Conservation (phyloP, 1,284 basidiomycete genomes). For the Bondarzewia mesenterica region DNA sequence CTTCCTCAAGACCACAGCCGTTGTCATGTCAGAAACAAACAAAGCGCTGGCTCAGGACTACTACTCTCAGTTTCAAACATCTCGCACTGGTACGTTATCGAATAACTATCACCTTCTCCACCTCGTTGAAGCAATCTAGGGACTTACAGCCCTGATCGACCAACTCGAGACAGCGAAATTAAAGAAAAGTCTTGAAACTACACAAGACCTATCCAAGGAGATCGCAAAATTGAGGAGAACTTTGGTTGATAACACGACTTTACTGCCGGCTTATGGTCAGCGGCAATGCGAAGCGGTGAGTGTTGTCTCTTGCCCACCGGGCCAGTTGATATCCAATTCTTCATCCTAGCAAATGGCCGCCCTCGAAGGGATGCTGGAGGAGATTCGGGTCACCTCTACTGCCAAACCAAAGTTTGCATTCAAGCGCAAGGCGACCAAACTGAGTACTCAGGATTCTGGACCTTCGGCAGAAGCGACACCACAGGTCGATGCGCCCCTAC, state of each 20-base stretch:
- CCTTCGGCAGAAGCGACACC: constrained; percentile 14
- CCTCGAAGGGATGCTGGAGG: constrained; percentile 45
- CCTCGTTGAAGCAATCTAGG: constrained; percentile 4
- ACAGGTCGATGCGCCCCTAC: constrained; percentile 16
- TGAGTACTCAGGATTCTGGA: constrained; percentile 2
- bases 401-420: constrained; percentile 53
- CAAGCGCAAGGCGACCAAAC: constrained; percentile 11
- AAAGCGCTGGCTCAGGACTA: constrained; percentile 33
- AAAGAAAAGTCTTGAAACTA: constrained; percentile 5
- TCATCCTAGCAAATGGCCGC: constrained; percentile 46
- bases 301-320: constrained; percentile 6
- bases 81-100: constrained; percentile 33
- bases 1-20: background rate
- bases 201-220: constrained; percentile 18
- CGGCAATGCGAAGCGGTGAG: constrained; percentile 61
- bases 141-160: constrained; percentile 29
- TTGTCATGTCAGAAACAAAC: background rate
- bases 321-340: background rate
- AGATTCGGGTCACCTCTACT: constrained; percentile 33
- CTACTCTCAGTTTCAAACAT: constrained; percentile 35
- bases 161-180: constrained; percentile 24
- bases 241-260: constrained; percentile 51
- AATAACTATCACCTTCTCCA: constrained; percentile 3
- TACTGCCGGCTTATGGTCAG: constrained; percentile 68
- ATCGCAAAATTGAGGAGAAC: constrained; percentile 46